Evolutionary conservation across 192 early-diverging fungal species (phyloP).

Genomic region (Coemansia sp.): DNA sequence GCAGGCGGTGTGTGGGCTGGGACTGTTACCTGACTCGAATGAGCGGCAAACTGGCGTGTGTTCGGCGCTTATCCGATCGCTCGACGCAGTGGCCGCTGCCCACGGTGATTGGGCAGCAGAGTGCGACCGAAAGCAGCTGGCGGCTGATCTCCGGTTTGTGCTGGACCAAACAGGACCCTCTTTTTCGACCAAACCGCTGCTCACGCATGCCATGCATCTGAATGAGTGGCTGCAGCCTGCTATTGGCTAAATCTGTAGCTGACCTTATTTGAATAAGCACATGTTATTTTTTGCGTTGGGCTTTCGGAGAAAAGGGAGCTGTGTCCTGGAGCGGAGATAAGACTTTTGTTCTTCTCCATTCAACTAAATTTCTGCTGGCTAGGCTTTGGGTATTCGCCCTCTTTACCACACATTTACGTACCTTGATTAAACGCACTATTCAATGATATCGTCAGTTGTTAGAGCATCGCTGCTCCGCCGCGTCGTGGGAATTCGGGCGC

Average conservation of each 20-base stretch:
- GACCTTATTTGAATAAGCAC: not conserved
- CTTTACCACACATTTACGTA: not conserved
- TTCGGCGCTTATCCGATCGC: constrained; percentile 5
- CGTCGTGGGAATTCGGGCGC: constrained; percentile 3
- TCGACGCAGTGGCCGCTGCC: not conserved
- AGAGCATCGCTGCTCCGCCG: constrained; percentile 13
- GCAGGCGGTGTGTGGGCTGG: constrained; percentile 39
- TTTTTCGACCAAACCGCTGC: not conserved
- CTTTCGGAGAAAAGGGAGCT: no score
- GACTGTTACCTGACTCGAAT: not conserved
- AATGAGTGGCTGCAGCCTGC: not conserved
- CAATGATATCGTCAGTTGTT: constrained; percentile 21
- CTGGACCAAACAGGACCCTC: constrained; percentile 1
- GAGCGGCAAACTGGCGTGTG: constrained; percentile 1
- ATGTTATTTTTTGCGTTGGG: not conserved
- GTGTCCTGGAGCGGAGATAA: not conserved
- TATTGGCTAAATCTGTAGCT: not conserved
- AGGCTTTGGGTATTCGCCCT: no score
- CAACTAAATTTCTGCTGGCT: no score
- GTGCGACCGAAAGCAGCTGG: constrained; percentile 34
- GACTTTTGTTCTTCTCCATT: not conserved
- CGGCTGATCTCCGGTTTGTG: constrained; percentile 24
- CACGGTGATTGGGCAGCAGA: not conserved
- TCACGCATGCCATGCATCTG: not conserved
- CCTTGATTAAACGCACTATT: not conserved